Conservation (phyloP, 441 rosid species). For the Isatis lusitanica region DNA sequence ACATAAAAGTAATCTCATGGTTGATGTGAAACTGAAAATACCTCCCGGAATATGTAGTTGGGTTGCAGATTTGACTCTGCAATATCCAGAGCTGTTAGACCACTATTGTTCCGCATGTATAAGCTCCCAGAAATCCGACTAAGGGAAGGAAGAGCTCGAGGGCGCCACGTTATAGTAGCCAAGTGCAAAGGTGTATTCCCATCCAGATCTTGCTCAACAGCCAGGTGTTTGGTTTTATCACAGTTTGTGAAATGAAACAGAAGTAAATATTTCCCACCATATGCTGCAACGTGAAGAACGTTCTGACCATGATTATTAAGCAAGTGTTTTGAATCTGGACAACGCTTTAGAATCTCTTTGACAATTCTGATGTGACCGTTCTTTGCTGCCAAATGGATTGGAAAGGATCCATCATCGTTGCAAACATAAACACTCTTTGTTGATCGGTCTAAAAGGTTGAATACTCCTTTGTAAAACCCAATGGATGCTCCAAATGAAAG, state of each 20-base stretch:
- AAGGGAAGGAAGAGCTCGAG: not conserved
- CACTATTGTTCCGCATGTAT: not conserved
- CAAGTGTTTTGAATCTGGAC: not conserved
- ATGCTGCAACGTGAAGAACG: slow-evolving; percentile 1
- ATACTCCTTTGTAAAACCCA: slow-evolving; percentile 3
- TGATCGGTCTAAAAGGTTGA: not conserved
- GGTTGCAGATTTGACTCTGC: not conserved
- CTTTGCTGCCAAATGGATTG: slow-evolving; percentile 8
- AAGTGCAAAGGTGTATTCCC: slow-evolving; percentile 25
- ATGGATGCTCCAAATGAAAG: slow-evolving; percentile 10
- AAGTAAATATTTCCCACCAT: not conserved
- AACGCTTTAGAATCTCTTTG: not conserved
- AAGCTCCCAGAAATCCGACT: not conserved
- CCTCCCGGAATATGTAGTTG: not conserved
- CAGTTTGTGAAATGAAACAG: too few species aligned
- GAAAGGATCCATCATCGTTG: slow-evolving; percentile 19
- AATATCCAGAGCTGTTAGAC: not conserved
- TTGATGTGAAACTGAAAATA: not conserved
- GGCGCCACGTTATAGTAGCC: slow-evolving; percentile 5
- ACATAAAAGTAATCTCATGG: not conserved
- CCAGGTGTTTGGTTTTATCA: not conserved
- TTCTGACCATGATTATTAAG: slow-evolving; percentile 12
- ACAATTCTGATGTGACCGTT: not conserved
- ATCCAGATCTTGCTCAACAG: slow-evolving; percentile 17
- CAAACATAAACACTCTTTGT: not conserved